Evolutionary conservation across 2,329 filamentous ascomycete species (phyloP), one percentile per base, ranked within the genome.

Genomic region (Cercospora citrullina): DNA sequence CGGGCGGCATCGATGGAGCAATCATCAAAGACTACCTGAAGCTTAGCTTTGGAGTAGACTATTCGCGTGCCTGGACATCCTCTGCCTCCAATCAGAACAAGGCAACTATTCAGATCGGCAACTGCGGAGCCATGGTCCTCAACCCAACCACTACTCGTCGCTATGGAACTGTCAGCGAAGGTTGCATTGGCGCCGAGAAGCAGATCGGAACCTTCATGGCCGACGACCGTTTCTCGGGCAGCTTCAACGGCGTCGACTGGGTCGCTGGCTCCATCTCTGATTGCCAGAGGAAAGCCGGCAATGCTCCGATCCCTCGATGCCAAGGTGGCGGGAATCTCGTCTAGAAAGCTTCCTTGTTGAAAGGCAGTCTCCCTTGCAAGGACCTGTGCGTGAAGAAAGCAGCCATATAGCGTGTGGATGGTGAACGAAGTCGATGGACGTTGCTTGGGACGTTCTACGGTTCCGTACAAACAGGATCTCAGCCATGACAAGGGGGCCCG

Each of bases 61-160:
- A 55, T 58, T 21, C 31, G 4, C 59, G 55, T 23, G 57, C 63
- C 12, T 70, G 64, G 65, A 68, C 63, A 3, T 65, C 65, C 10
- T 53, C 63, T 12, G 26, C 53, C 16, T 64, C 66, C n/a, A 48
- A 59, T 28, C 62, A 65, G n/a, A 68, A 69, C 69, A 68, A 66
- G n/a, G 58, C 53, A 8, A 70, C 63, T 16, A 59, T 71, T 16
- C 21, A 26, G 6, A 14, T 33, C 16, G 68, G 69, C 31, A 65
- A 67, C 23, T 71, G 68, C 33, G 69, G 69, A 60, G 63, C 57
- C 39, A 70, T 71, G 68, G 66, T 71, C 57, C 69, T 66, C n/a
- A 67, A 70, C 36, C 72, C 72, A 23, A 21, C 70, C 23, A 69
- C 64, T 31, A 73, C 72, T 26, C 71, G 72, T 55, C 68, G 70